Evolutionary conservation across 2,329 filamentous ascomycete genomes (phyloP).

Genomic region (Pseudocercospora macadamiae): DNA sequence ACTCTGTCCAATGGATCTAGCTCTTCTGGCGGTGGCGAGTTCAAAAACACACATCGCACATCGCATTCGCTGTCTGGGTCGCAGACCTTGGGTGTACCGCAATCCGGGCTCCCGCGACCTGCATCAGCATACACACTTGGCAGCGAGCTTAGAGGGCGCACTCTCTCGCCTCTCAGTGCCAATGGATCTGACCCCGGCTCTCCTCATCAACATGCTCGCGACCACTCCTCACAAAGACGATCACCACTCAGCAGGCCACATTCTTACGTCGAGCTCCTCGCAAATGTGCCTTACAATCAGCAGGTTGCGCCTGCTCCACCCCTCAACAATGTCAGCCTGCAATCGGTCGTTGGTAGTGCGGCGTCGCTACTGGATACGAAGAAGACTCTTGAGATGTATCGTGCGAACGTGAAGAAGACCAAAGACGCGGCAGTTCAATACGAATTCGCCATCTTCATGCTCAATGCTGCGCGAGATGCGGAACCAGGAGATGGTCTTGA

Average conservation of each 20-base stretch:
- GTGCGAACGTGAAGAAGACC: slow-evolving; percentile 95
- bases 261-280: slow-evolving; percentile 65
- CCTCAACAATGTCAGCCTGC: slow-evolving; percentile 80
- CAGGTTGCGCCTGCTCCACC: slow-evolving; percentile 65
- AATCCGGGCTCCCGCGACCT: slow-evolving; percentile 56
- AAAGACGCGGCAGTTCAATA: slow-evolving; percentile 89
- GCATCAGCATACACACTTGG: slow-evolving; percentile 74
- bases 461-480: slow-evolving; percentile 83
- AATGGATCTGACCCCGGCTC: slow-evolving; percentile 43
- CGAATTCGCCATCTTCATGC: slow-evolving; percentile 93
- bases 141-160: slow-evolving; percentile 71
- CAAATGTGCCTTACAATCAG: slow-evolving; percentile 74
- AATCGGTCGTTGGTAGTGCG: slow-evolving; percentile 80
- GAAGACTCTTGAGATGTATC: slow-evolving; percentile 97
- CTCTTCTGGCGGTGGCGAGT: slow-evolving; percentile 26
- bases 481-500: slow-evolving; percentile 45
- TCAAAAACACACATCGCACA: slow-evolving; percentile 16
- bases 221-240: slow-evolving; percentile 54
- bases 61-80: slow-evolving; percentile 35
- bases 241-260: slow-evolving; percentile 62
- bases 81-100: slow-evolving; percentile 44
- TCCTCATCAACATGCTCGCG: slow-evolving; percentile 48
- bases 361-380: slow-evolving; percentile 87
- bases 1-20: slow-evolving; percentile 35
- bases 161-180: slow-evolving; percentile 56